Base-by-base conservation (phyloP, 2,329 filamentous ascomycete genomes). In the Scorias spongiosa region DNA sequence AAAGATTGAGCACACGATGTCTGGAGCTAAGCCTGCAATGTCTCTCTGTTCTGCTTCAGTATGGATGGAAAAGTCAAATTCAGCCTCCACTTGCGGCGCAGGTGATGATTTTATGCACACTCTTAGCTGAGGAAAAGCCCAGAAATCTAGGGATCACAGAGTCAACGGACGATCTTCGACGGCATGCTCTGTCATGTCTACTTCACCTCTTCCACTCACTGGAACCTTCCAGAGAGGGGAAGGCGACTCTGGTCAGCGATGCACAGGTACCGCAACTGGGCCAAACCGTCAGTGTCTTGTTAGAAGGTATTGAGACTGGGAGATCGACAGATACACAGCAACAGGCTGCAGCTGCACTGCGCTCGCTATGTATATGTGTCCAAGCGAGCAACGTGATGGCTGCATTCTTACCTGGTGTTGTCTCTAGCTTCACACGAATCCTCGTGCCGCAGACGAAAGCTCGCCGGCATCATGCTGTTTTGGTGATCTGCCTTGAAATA, bases 371-470 rank as follows among this genome's bases (percentile, higher is more conserved):
- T 50, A 56, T 61, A 6, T 75, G 77, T 17, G 70, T 94, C 38
- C 77, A 73, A 42, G 81, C 91, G 54, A 74, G 74, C 40, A 74
- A 82, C n/a, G 77, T 84, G 2, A 67, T 93, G 44, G 84, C 86
- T 9, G 88, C 76, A 48, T 91, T 98, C 55, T 70, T 96, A 37
- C 91, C 93, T 0, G 86, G 88, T 9, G 85, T 85, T 0, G 76
- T 94, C 0, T 96, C 91, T 2, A 77, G 79, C 1, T 66, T 98
- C 18, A 80, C 82, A 2, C 88, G 81, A 54, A 67, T 86, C 0
- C 65, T 93, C 42, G 80, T 82, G 4, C 77, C 78, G 1, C 82
- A 80, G 0, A 75, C 71, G n/a, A 68, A 74, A 36, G 71, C 73
- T 51, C 70, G 75, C 41, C 67, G 75, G 29, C 69, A 72, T 40